These are phyloP conservation scores for Eucalyptus globulus DNA, from an alignment of 345 rosid genomes.

Conservation along the genomic window DNA sequence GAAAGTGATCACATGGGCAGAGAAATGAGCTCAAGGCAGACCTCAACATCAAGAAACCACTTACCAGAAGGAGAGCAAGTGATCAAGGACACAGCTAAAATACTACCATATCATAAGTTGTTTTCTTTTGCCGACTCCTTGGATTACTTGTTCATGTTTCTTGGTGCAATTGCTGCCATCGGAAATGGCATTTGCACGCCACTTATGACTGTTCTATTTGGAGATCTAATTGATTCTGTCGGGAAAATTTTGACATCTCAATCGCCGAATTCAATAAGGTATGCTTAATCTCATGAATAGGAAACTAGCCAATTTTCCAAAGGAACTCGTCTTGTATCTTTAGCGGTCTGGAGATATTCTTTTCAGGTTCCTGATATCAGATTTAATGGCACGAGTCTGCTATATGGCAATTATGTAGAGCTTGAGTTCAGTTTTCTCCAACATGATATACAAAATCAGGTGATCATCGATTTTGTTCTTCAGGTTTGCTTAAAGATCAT, in stretches of 20 bases:
- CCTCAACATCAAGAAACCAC: background rate
- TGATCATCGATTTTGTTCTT: background rate
- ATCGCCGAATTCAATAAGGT: slow-evolving; percentile 22
- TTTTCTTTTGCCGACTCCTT: slow-evolving; percentile 23
- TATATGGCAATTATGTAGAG: background rate
- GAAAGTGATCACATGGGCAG: background rate
- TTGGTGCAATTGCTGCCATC: slow-evolving; percentile 14
- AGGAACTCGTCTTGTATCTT: background rate
- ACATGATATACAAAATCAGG: background rate
- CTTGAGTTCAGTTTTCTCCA: background rate
- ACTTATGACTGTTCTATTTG: slow-evolving; percentile 17
- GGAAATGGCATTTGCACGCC: slow-evolving; percentile 21
- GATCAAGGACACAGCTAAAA: background rate
- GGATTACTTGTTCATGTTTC: slow-evolving; percentile 10
- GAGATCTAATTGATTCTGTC: slow-evolving; percentile 16
- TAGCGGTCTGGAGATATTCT: background rate
- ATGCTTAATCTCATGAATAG: background rate
- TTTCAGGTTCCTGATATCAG: background rate
- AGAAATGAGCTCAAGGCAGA: background rate
- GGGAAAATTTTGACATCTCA: slow-evolving; percentile 13
- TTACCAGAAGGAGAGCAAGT: background rate
- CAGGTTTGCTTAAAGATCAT: slow-evolving; percentile 33
- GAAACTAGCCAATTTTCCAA: background rate
- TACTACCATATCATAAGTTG: slow-evolving; percentile 16
- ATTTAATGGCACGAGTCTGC: background rate